Conservation (phyloP, 345 rosid genomes). For the Brassica rapa region DNA sequence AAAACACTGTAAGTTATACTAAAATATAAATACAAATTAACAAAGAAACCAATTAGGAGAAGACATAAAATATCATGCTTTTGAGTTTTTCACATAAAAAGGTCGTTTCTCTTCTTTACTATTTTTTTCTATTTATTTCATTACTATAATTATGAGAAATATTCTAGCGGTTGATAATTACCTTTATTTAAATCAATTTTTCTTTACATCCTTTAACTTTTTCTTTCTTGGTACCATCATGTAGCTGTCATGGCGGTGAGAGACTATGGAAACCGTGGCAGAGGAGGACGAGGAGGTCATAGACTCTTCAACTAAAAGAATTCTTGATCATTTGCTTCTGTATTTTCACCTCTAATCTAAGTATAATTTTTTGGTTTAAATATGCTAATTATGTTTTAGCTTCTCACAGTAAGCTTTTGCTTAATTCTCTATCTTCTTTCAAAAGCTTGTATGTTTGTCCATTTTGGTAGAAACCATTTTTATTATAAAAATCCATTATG, state of each 20-base stretch:
- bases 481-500: neutral
- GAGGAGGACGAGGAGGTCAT: neutral
- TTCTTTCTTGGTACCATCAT: constrained; percentile 11
- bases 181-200: neutral
- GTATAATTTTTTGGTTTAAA: neutral
- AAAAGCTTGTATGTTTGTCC: neutral
- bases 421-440: neutral
- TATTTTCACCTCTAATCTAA: neutral
- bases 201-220: neutral
- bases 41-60: neutral
- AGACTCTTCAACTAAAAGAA: neutral
- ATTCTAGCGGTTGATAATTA: neutral
- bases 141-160: neutral
- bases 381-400: neutral
- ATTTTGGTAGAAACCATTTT: neutral
- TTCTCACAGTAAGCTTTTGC: neutral
- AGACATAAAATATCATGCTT: neutral
- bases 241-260: neutral
- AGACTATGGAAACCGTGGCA: neutral
- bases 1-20: no score
- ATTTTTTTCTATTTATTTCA: neutral
- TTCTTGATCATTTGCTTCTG: neutral
- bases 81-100: no score
- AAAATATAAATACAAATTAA: no score
- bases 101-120: neutral